Conservation (phyloP, 2,329 filamentous ascomycete genomes). For the Aspergillus fijiensis region DNA sequence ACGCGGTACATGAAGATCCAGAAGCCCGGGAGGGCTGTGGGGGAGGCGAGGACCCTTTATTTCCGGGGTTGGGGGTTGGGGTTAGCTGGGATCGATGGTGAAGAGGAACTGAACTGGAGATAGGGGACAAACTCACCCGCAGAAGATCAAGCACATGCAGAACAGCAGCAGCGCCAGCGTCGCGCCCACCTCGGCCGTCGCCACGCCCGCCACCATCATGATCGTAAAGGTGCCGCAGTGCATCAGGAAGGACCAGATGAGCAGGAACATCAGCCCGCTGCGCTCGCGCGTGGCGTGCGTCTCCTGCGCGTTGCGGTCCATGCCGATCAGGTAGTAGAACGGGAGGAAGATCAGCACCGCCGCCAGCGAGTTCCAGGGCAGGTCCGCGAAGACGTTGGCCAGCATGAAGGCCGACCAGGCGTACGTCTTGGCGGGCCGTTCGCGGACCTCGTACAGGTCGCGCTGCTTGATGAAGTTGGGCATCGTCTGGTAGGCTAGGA, state of each 20-base stretch:
- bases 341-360: slow-evolving; percentile 58
- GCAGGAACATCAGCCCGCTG: slow-evolving; percentile 62
- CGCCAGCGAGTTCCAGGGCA: slow-evolving; percentile 60
- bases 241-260: slow-evolving; percentile 56
- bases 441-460: slow-evolving; percentile 57
- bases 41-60: too few species aligned
- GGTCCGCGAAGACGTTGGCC: slow-evolving; percentile 66
- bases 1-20: slow-evolving; percentile 15
- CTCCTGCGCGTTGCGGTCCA: slow-evolving; percentile 35
- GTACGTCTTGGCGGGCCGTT: slow-evolving; percentile 65
- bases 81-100: too few species aligned
- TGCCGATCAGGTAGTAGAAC: slow-evolving; percentile 63
- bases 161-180: slow-evolving; percentile 4
- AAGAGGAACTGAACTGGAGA: too few species aligned
- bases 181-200: slow-evolving; percentile 4
- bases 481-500: slow-evolving; percentile 51
- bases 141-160: slow-evolving; percentile 1
- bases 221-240: slow-evolving; percentile 20
- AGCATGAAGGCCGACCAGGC: slow-evolving; percentile 70
- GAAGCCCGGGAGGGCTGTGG: slow-evolving; percentile 2
- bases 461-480: slow-evolving; percentile 57
- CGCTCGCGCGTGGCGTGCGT: slow-evolving; percentile 45
- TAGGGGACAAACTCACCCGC: neutral
- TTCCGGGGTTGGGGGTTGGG: too few species aligned
- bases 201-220: slow-evolving; percentile 4